A percentile compares a stretch with the other conserved stretches of the same genome.
Evolutionary conservation across 176 grass and related monocot species (phyloP).

Genomic region (Bolboschoenus planiculmis): DNA sequence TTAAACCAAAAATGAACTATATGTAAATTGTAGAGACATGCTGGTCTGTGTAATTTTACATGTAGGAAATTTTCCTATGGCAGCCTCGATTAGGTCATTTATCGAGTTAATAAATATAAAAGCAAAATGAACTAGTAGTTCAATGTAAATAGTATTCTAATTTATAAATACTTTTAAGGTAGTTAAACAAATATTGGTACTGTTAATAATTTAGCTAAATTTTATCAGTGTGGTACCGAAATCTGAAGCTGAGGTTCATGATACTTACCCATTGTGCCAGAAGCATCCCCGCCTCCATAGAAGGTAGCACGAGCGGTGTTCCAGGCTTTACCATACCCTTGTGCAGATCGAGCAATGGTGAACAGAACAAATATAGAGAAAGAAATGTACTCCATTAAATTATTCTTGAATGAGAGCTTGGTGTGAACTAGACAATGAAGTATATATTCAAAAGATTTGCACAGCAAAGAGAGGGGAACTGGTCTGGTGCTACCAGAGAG

Average conservation of each 20-base stretch:
- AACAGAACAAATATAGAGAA: not conserved
- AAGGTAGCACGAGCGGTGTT: slow-evolving; percentile 59
- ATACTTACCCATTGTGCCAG: slow-evolving; percentile 65
- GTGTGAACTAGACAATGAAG: not conserved
- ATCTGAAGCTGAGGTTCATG: not conserved
- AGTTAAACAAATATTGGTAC: not conserved
- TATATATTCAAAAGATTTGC: not conserved
- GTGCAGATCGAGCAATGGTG: slow-evolving; percentile 3
- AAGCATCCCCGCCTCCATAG: slow-evolving; percentile 62
- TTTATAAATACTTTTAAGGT: not conserved
- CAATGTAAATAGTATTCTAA: not conserved
- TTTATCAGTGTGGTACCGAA: not conserved
- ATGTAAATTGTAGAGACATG: not conserved
- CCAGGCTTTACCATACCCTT: slow-evolving; percentile 24
- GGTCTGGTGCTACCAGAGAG: not conserved
- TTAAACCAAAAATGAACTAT: not conserved
- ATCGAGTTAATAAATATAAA: too few species aligned
- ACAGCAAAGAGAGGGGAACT: not conserved
- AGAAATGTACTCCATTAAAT: slow-evolving; percentile 18
- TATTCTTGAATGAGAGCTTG: not conserved
- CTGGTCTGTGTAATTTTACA: not conserved
- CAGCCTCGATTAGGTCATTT: too few species aligned
- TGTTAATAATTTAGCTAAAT: not conserved
- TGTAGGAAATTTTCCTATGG: not conserved
- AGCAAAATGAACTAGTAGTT: too few species aligned